phyloP scores from a whole-genome alignment of 371 early-diverging fungal genomes.

The Lichtheimia ramosa region DNA sequence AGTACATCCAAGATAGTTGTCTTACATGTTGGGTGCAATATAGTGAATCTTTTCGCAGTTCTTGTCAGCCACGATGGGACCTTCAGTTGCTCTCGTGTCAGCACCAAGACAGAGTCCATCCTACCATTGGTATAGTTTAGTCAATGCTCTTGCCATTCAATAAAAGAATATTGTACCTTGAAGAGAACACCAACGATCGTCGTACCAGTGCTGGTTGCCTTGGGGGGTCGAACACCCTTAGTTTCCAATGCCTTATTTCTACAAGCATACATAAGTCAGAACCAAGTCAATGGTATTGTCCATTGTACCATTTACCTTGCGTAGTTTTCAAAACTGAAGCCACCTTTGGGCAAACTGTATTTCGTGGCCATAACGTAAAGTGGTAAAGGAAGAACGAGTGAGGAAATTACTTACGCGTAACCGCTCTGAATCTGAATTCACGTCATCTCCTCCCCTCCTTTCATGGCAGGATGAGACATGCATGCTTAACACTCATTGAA shows the following conservation, averaged over 20 bases:
- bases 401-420: slow-evolving; percentile 1
- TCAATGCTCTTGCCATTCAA: no score
- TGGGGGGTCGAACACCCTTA: slow-evolving; percentile 83
- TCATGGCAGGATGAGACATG: not conserved
- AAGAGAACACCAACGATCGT: slow-evolving; percentile 95
- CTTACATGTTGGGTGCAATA: slow-evolving; percentile 95
- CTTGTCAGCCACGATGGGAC: slow-evolving; percentile 99
- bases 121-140: slow-evolving; percentile 28
- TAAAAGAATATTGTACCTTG: slow-evolving; percentile 57
- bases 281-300: slow-evolving; percentile 1
- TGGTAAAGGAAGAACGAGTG: not conserved
- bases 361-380: slow-evolving; percentile 34
- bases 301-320: slow-evolving; percentile 53
- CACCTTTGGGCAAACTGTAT: slow-evolving; percentile 52
- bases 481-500: no score
- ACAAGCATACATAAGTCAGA: not conserved
- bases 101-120: slow-evolving; percentile 98
- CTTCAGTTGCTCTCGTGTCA: slow-evolving; percentile 99
- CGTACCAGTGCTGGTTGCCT: slow-evolving; percentile 97
- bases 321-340: slow-evolving; percentile 87
- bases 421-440: not conserved
- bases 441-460: slow-evolving; percentile 2
- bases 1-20: not conserved
- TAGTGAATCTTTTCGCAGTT: slow-evolving; percentile 99
- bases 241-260: slow-evolving; percentile 77